Base-by-base conservation (phyloP, 2,329 filamentous ascomycete genomes). In the Magnaporthiopsis incrustans region DNA sequence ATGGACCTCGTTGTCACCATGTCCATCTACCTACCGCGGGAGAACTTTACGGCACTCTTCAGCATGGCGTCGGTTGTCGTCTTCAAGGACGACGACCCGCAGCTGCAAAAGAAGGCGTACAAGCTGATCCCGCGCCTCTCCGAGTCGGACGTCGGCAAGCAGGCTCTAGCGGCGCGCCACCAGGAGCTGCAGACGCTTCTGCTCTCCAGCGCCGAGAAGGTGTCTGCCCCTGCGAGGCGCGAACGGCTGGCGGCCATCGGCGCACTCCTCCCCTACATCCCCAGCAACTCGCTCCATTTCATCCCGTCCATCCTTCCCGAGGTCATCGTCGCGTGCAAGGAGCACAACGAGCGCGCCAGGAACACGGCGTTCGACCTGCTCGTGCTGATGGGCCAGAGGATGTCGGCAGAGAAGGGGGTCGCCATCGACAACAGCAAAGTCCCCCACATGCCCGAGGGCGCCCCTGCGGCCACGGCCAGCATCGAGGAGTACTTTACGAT, bases 71-170 rank as follows among this genome's bases (percentile, higher is more conserved):
- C 90, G 0, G 83, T 91, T 32, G 89, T 97, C 65, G 88, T 98
- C 69, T 87, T 89, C 73, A 91, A 89, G 72, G 83, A 89, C 64
- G 84, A 90, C 53, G 94, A 98, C 72, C 90, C 94, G 12, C 94
- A 98, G 75, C 80, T 99, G 50, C 94, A 98, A 76, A 99, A 99
- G 85, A 99, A 99, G 78, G 94, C 95, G 0, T 99, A 99, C 81
- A 98, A 98, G 80, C 85, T 99, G 62, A 96, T 99, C 62, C 94
- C 95, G 4, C 89, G 95, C 64, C 84, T 99, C 57, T 89, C 91
- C 1, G 89, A 91, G 68, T 96, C 93, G 1, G 85, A 90, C 44
- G 85, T 83, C 61, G 95, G 95, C 59, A 86, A 85, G 69, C 77
- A 81, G n/a, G 93, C 94, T 4, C 82, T 99, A 2, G 76, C 83